Evolutionary conservation across 306 rosid genomes (phyloP).

Genomic region (Canavalia ensiformis): DNA sequence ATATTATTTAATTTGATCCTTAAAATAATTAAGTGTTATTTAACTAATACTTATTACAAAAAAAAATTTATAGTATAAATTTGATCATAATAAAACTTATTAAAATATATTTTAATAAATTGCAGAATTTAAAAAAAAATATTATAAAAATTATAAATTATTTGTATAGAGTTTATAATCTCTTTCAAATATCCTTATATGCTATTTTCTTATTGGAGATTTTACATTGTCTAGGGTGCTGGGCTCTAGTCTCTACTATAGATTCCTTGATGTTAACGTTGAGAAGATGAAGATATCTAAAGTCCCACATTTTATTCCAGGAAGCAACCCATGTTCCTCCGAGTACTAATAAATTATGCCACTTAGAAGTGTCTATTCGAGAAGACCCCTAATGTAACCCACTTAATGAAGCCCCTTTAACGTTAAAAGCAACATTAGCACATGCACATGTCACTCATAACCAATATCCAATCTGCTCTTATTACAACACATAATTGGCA

Average conservation of each 20-base stretch:
- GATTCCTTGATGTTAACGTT: constrained; percentile 40
- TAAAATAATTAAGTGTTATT: too few species aligned
- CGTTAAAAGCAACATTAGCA: constrained; percentile 55
- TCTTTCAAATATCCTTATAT: too few species aligned
- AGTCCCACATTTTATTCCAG: constrained; percentile 37
- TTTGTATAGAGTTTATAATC: too few species aligned
- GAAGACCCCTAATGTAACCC: constrained; percentile 52
- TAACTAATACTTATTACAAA: too few species aligned
- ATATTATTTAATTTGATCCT: too few species aligned
- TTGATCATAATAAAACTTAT: too few species aligned
- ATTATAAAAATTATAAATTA: too few species aligned
- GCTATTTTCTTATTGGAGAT: constrained; percentile 32
- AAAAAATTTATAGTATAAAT: too few species aligned
- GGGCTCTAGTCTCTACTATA: not conserved
- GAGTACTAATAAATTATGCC: constrained; percentile 31
- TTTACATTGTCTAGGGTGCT: constrained; percentile 13
- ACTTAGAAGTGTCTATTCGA: constrained; percentile 49
- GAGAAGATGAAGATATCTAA: constrained; percentile 22
- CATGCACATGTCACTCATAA: constrained; percentile 52
- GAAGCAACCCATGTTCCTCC: constrained; percentile 58
- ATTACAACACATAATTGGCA: constrained; percentile 42
- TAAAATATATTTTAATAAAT: too few species aligned
- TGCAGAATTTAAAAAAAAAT: too few species aligned
- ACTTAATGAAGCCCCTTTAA: constrained; percentile 50
- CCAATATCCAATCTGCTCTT: not conserved